phyloP scores from a whole-genome alignment of 116 monocot genomes.

The Posidonia oceanica region DNA sequence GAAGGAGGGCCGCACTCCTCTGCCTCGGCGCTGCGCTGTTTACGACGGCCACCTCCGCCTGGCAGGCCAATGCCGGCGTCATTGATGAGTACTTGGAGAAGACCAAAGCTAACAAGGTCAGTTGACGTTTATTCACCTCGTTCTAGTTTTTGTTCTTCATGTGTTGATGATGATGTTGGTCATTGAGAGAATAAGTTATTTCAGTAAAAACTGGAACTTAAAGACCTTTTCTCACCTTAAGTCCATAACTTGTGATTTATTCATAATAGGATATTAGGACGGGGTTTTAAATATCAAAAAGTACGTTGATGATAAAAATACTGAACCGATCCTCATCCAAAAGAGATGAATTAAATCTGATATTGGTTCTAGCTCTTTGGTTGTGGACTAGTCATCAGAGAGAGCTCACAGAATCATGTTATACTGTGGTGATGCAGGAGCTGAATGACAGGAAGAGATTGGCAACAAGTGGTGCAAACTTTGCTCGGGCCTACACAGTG shows the following conservation, averaged over 20 bases:
- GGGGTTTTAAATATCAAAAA: no score
- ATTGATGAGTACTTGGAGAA: constrained; percentile 88
- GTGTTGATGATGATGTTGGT: not conserved
- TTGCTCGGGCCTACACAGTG: constrained; percentile 92
- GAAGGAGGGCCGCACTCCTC: constrained; percentile 65
- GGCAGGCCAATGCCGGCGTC: constrained; percentile 61
- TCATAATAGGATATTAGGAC: no score
- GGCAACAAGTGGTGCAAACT: constrained; percentile 92
- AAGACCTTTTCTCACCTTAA: no score
- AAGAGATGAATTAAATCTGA: no score
- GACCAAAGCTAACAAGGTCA: constrained; percentile 94
- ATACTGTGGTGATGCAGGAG: constrained; percentile 32
- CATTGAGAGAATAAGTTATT: not conserved
- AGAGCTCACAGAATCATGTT: no score
- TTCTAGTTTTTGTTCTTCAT: not conserved
- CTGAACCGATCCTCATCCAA: no score
- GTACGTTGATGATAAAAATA: no score
- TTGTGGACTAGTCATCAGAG: no score
- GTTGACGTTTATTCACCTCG: not conserved
- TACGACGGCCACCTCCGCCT: constrained; percentile 27
- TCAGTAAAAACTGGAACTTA: no score
- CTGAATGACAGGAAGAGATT: constrained; percentile 95
- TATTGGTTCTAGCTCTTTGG: no score
- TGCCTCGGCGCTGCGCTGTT: constrained; percentile 63
- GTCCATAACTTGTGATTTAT: no score